phyloP scores from a whole-genome alignment of 2,329 filamentous ascomycete genomes.

The Ophiostoma montium region DNA sequence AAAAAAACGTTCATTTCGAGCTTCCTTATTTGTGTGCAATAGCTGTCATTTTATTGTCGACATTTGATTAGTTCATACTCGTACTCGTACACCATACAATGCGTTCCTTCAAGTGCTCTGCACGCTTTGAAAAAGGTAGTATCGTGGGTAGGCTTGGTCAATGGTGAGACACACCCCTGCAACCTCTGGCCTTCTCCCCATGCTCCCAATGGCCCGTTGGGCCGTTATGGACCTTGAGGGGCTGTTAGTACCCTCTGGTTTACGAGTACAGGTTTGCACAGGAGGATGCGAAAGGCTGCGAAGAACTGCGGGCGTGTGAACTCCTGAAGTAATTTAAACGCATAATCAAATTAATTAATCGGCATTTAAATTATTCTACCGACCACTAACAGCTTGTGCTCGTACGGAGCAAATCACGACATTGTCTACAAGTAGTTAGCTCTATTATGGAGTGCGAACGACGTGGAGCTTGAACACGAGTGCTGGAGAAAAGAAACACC shows the following conservation, averaged over 20 bases:
- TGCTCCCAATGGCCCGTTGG: not conserved
- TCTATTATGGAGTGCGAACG: too few species aligned
- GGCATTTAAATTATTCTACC: not conserved
- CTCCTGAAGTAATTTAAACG: not conserved
- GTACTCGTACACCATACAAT: not conserved
- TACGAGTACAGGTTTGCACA: not conserved
- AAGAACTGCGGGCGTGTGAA: not conserved
- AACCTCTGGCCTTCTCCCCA: not conserved
- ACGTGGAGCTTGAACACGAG: too few species aligned
- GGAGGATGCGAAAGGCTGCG: not conserved
- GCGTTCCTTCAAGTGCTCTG: not conserved
- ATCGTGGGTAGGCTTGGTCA: not conserved
- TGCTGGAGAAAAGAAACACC: too few species aligned
- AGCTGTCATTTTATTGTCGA: not conserved
- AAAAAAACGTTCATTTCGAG: too few species aligned
- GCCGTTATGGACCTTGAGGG: not conserved
- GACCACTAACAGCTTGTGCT: not conserved
- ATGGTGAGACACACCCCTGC: slow-evolving; percentile 1
- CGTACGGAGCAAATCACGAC: not conserved
- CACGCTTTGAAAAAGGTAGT: not conserved
- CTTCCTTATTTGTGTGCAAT: too few species aligned
- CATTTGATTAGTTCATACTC: too few species aligned
- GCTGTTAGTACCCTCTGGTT: slow-evolving; percentile 1
- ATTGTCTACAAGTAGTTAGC: too few species aligned
- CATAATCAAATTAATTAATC: too few species aligned